A percentile compares a stretch with the other conserved stretches of the same genome.
These are phyloP conservation scores for Aspergillus glaucus DNA, from an alignment of 2,329 filamentous ascomycete species.

Conservation along the genomic window DNA sequence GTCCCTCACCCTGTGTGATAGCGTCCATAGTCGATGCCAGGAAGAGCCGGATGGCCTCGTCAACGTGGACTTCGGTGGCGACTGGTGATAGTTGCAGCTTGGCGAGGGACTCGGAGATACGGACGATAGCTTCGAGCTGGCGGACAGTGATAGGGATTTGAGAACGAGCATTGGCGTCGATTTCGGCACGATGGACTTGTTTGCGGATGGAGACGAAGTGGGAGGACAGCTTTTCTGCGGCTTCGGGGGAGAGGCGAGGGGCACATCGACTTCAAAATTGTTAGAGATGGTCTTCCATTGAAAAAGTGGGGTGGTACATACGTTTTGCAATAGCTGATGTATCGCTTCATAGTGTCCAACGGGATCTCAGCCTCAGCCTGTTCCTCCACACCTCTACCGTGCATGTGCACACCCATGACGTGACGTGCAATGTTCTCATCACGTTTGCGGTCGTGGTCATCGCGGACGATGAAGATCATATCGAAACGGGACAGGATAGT, in stretches of 20 bases:
- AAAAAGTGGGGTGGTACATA: conserved; percentile 43
- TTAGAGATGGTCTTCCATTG: conserved; percentile 7
- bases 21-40: conserved; percentile 96
- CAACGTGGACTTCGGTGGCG: conserved; percentile 85
- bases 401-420: conserved; percentile 97
- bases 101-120: conserved; percentile 91
- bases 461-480: conserved; percentile 98
- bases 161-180: conserved; percentile 81
- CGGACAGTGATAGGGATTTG: conserved; percentile 97
- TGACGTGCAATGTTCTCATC: conserved; percentile 93
- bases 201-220: conserved; percentile 95
- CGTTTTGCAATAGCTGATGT: conserved; percentile 95
- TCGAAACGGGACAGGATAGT: conserved; percentile 97
- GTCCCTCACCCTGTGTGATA: conserved; percentile 78
- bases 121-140: conserved; percentile 93
- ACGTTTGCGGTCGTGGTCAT: conserved; percentile 82
- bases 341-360: conserved; percentile 94
- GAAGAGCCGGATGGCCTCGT: conserved; percentile 96
- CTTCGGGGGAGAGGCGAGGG: conserved; percentile 80
- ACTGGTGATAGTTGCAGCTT: conserved; percentile 82
- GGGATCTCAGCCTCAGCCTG: conserved; percentile 80
- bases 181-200: conserved; percentile 85
- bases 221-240: conserved; percentile 90
- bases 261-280: conserved; percentile 65
- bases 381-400: conserved; percentile 74